Conservation (phyloP, 2,329 filamentous ascomycete species). For the Nectriaceae sp. region DNA sequence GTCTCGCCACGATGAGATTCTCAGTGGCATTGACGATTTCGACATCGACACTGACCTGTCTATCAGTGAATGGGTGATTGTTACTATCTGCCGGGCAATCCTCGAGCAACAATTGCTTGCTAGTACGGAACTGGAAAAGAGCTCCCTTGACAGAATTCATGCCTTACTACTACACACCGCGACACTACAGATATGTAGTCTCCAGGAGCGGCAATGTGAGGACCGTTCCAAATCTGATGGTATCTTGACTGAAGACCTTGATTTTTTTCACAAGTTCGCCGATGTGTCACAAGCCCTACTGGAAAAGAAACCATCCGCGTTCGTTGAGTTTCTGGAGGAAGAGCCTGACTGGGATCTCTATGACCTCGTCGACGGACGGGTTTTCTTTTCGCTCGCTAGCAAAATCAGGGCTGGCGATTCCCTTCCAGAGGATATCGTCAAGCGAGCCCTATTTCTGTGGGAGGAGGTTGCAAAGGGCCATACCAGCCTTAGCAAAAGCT, state of each 20-base stretch:
- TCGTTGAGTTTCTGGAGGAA: background rate
- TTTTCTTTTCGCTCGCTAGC: constrained; percentile 26
- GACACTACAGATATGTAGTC: constrained; percentile 8
- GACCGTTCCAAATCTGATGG: background rate
- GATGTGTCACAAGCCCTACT: constrained; percentile 25
- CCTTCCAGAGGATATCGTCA: constrained; percentile 5
- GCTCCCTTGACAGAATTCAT: constrained; percentile 9
- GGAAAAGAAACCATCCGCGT: background rate
- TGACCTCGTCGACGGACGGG: constrained; percentile 35
- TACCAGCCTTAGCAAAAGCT: background rate
- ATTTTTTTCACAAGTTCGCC: constrained; percentile 12
- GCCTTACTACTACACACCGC: constrained; percentile 15
- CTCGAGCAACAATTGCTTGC: constrained; percentile 2
- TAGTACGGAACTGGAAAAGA: background rate
- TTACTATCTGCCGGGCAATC: constrained; percentile 14
- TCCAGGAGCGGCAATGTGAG: constrained; percentile 18
- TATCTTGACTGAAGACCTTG: background rate
- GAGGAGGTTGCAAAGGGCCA: constrained; percentile 1
- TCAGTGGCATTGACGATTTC: background rate
- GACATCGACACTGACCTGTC: background rate
- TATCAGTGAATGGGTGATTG: constrained; percentile 11
- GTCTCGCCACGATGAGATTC: background rate
- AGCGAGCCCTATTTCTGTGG: constrained; percentile 3
- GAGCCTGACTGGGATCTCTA: constrained; percentile 29
- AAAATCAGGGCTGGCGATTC: constrained; percentile 4